Conservation (phyloP, 768 basidiomycete species). For the Lentinus tigrinus region DNA sequence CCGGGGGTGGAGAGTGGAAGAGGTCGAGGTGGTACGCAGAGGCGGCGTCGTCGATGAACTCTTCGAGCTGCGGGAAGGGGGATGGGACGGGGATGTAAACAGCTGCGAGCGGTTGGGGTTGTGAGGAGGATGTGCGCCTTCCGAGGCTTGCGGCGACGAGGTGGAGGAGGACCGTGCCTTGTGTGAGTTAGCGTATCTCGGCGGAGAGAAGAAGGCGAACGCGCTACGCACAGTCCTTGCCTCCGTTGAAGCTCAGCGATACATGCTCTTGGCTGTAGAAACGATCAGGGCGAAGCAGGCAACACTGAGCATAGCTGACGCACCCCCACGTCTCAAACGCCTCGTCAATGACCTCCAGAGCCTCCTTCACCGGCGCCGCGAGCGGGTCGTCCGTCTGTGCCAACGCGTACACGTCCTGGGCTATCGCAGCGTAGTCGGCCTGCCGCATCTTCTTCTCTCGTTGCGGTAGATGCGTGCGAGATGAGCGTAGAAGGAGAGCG, state of each 20-base stretch:
- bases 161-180: slow-evolving; percentile 94
- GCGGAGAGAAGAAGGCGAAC: not conserved
- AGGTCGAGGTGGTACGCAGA: slow-evolving; percentile 74
- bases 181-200: not conserved
- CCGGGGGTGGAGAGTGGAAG: slow-evolving; percentile 48
- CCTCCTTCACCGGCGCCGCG: slow-evolving; percentile 67
- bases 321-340: slow-evolving; percentile 81
- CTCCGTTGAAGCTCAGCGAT: slow-evolving; percentile 96
- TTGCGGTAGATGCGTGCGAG: not conserved
- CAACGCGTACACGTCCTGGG: slow-evolving; percentile 59
- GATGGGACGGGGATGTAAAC: slow-evolving; percentile 91
- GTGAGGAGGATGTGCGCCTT: slow-evolving; percentile 33
- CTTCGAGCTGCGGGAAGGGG: slow-evolving; percentile 81
- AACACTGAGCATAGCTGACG: slow-evolving; percentile 34
- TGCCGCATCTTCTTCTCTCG: not conserved
- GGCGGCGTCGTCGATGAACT: slow-evolving; percentile 70
- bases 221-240: slow-evolving; percentile 84
- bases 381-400: slow-evolving; percentile 56
- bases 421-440: slow-evolving; percentile 54
- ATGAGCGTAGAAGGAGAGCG: not conserved
- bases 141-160: slow-evolving; percentile 77
- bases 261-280: slow-evolving; percentile 59
- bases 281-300: not conserved
- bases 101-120: slow-evolving; percentile 52
- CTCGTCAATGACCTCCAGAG: slow-evolving; percentile 76